Evolutionary conservation across 805 yeast species (phyloP), one percentile per base, ranked within the genome.

Genomic region (Spathaspora hagerdaliae): DNA sequence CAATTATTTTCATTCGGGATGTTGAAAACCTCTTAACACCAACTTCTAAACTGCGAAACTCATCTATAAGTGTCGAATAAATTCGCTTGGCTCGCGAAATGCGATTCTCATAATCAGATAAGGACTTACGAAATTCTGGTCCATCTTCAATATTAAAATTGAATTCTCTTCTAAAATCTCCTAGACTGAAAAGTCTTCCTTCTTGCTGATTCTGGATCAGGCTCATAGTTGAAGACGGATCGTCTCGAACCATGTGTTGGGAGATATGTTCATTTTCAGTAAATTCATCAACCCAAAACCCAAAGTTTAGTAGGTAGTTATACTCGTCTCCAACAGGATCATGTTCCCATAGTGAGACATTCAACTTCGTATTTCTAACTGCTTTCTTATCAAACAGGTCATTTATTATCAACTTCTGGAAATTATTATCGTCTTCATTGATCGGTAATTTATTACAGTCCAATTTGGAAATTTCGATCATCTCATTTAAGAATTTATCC

Each of bases 121-220:
- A 56, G 5, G 62, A 47, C 15, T 54, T 62, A 27, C 77, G 51
- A 43, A 71, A 71, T 41, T 69, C 73, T 5, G 77, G 77, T 0
- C 77, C 77, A 50, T 72, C 77, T 39, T 70, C 72, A 13, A 68
- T 55, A 33, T 56, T 60, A 45, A 70, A 69, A 31, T 51, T 58
- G 46, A 68, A 71, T 5, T 59, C 68, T 33, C 51, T 57, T 38
- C 64, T 57, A 43, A 58, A 61, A 29, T 64, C 63, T 2, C 52
- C 48, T 13, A 46, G 27, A 27, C 33, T 50, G 13, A 44, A 42
- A 8, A 42, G 39, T 36, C 40, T 48, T 9, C 45, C 29, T 31
- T 46, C 43, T 13, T 34, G 40, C 14, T 38, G 15, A 11, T 11
- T 34, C 12, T 31, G 15, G 29, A 46, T 37, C 19, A 43, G 38